Evolutionary conservation across 2,329 filamentous ascomycete genomes (phyloP).

Genomic region (Stenocarpella maydis): DNA sequence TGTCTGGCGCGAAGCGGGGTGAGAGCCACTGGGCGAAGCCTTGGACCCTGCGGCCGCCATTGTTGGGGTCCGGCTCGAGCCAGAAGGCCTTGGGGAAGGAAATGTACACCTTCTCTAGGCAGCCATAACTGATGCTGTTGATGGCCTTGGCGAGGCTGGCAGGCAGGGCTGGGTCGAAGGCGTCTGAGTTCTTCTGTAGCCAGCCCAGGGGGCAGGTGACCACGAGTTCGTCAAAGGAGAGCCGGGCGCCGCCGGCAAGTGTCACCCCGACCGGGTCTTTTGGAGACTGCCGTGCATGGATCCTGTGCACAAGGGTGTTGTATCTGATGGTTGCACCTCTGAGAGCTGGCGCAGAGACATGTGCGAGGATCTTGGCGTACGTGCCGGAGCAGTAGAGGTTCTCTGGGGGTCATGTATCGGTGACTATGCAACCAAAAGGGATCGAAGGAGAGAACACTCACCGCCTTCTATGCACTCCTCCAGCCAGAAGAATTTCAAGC

Average conservation of each 20-base stretch:
- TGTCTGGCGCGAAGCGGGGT: conserved; percentile 70
- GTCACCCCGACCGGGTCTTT: conserved; percentile 32
- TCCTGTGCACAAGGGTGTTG: conserved; percentile 55
- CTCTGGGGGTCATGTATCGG: conserved; percentile 48
- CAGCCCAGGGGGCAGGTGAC: conserved; percentile 75
- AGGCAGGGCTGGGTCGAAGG: conserved; percentile 70
- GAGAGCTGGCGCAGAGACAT: conserved; percentile 64
- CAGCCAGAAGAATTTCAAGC: conserved; percentile 79
- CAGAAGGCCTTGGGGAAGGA: conserved; percentile 82
- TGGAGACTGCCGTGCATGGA: conserved; percentile 46
- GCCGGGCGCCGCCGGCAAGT: conserved; percentile 12
- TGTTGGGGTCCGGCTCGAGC: conserved; percentile 52
- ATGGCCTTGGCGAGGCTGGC: conserved; percentile 67
- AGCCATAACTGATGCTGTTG: conserved; percentile 71
- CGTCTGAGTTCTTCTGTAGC: conserved; percentile 65
- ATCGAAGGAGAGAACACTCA: conserved; percentile 42
- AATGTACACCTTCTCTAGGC: conserved; percentile 74
- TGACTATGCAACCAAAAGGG: not conserved
- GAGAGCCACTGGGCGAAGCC: conserved; percentile 81
- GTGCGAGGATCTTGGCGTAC: conserved; percentile 65
- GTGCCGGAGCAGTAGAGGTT: conserved; percentile 69
- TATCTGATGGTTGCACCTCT: conserved; percentile 63
- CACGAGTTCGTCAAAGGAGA: conserved; percentile 71
- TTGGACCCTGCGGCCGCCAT: conserved; percentile 54
- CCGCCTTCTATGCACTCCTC: conserved; percentile 80